phyloP scores from a whole-genome alignment of 2,329 filamentous ascomycete genomes.

The Stagonosporopsis chrysanthemi region DNA sequence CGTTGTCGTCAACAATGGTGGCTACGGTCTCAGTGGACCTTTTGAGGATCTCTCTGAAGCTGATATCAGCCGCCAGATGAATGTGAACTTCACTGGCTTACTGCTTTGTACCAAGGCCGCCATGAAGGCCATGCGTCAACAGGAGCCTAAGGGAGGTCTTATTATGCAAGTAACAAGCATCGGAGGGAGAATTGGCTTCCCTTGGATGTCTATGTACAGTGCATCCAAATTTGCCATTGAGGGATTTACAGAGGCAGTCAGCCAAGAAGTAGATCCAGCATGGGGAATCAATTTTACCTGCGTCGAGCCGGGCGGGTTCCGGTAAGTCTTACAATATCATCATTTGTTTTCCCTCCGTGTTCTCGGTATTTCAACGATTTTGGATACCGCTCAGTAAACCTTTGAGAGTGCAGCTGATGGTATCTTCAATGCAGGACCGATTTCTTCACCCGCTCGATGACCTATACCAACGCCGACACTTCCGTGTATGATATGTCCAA shows the following conservation, averaged over 20 bases:
- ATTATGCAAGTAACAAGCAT: conserved; percentile 7
- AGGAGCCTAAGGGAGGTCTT: conserved; percentile 7
- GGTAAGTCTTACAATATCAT: neutral
- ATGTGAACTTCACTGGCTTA: conserved; percentile 6
- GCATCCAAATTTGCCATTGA: conserved; percentile 6
- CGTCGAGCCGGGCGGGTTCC: neutral
- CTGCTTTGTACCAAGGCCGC: conserved; percentile 4
- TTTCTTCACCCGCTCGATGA: conserved; percentile 6
- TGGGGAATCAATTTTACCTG: conserved; percentile 4
- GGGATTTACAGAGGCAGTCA: conserved; percentile 3
- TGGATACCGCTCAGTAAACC: neutral
- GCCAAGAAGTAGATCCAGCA: conserved; percentile 4
- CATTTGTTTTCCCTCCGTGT: neutral
- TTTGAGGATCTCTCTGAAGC: conserved; percentile 2
- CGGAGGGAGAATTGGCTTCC: conserved; percentile 31
- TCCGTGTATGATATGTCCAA: conserved; percentile 6
- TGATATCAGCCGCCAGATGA: conserved; percentile 8
- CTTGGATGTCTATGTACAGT: conserved; percentile 38
- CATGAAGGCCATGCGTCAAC: conserved; percentile 6
- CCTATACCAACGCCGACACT: neutral
- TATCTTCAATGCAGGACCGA: neutral
- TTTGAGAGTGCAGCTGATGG: neutral
- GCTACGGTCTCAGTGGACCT: conserved; percentile 26
- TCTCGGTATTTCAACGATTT: neutral
- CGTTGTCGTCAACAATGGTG: conserved; percentile 57